Conservation (phyloP, 1,139 yeast genomes). For the Candida sanyaensis region DNA sequence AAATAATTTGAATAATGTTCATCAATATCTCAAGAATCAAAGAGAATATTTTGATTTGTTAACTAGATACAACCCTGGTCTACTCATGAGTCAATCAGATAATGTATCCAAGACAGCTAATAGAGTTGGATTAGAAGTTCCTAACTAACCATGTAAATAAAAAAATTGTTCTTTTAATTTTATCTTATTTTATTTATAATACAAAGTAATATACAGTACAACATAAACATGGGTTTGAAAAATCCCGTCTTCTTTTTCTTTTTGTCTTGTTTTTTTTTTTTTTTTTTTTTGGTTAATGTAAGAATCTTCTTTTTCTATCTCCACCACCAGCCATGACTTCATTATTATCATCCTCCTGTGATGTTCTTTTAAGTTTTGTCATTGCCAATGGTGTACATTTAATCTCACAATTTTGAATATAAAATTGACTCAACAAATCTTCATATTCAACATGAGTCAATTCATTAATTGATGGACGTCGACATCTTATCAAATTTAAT, state of each 20-base stretch:
- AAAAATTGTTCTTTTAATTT: neutral
- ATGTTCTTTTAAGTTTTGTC: constrained; percentile 32
- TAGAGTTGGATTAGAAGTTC: constrained; percentile 68
- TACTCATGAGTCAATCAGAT: constrained; percentile 75
- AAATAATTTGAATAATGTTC: constrained; percentile 47
- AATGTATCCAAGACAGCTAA: constrained; percentile 78
- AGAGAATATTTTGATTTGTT: constrained; percentile 75
- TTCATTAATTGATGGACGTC: constrained; percentile 22
- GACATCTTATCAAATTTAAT: constrained; percentile 19
- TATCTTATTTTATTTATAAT: constrained; percentile 3
- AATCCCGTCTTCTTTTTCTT: too few relatives aligned
- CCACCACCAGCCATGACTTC: constrained; percentile 17
- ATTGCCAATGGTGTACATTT: constrained; percentile 19
- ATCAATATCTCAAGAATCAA: constrained; percentile 66
- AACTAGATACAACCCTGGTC: constrained; percentile 86
- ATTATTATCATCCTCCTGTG: constrained; percentile 21
- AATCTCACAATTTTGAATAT: constrained; percentile 33
- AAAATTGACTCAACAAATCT: constrained; percentile 45
- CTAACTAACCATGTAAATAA: constrained; percentile 18
- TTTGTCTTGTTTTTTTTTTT: neutral
- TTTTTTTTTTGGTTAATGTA: constrained; percentile 6
- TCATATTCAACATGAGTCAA: constrained; percentile 39
- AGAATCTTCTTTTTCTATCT: constrained; percentile 17
- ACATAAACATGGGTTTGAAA: neutral
- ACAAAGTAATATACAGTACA: constrained; percentile 5